A percentile compares a stretch with the other conserved stretches of the same genome.
Evolutionary conservation across 2,329 filamentous ascomycete genomes (phyloP).

Genomic region (Diaporthe sp.): DNA sequence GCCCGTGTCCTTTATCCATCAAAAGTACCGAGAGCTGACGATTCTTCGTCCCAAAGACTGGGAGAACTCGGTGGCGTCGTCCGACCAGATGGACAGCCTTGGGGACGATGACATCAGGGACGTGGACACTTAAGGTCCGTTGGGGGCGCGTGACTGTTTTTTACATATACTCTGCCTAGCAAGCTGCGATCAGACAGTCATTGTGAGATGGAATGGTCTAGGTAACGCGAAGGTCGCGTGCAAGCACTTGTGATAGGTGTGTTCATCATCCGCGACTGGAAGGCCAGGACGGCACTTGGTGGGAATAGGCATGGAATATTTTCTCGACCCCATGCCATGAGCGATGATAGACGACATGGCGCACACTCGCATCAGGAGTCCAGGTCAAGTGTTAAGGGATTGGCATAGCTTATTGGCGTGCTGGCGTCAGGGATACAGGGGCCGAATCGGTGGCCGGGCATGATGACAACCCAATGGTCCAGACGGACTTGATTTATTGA

Average conservation of each 20-base stretch:
- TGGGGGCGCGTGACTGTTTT: background rate
- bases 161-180: background rate
- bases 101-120: constrained; percentile 60
- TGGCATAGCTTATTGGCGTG: constrained; percentile 38
- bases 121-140: constrained; percentile 30
- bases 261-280: background rate
- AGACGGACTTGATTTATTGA: constrained; percentile 28
- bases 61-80: constrained; percentile 68
- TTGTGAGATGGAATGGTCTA: background rate
- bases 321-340: constrained; percentile 8
- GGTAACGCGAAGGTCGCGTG: background rate
- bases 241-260: background rate
- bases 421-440: constrained; percentile 38
- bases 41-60: constrained; percentile 59
- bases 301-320: constrained; percentile 4
- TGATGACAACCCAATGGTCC: constrained; percentile 25
- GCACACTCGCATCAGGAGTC: constrained; percentile 31
- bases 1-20: background rate
- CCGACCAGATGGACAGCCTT: constrained; percentile 67
- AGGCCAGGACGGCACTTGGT: background rate
- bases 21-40: constrained; percentile 38
- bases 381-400: constrained; percentile 31
- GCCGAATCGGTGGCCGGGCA: constrained; percentile 24
- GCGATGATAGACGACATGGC: constrained; percentile 40
- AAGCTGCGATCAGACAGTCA: background rate